A percentile compares a stretch with the other conserved stretches of the same genome.
Evolutionary conservation across 2,329 filamentous ascomycete genomes (phyloP).

Genomic region (Aspergillus terreus): DNA sequence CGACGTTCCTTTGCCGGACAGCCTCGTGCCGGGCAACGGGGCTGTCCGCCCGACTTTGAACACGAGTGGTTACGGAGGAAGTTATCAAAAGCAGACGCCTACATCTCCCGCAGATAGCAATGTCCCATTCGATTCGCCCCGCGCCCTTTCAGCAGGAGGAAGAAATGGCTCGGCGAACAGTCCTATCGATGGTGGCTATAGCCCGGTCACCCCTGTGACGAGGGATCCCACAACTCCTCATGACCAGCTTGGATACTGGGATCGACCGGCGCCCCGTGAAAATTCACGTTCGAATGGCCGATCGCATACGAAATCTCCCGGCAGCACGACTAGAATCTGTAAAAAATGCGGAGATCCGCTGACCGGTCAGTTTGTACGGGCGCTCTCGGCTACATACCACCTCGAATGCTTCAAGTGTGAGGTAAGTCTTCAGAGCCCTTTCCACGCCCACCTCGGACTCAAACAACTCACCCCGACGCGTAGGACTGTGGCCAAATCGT

Average conservation of each 20-base stretch:
- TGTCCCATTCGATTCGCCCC: constrained; percentile 34
- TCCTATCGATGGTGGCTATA: constrained; percentile 26
- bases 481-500: constrained; percentile 97
- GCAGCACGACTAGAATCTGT: constrained; percentile 52
- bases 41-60: constrained; percentile 35
- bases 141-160: constrained; percentile 25
- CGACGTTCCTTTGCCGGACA: constrained; percentile 38
- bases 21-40: constrained; percentile 41
- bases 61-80: constrained; percentile 32
- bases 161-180: constrained; percentile 18
- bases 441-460: constrained; percentile 5
- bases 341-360: constrained; percentile 86
- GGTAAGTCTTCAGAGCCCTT: constrained; percentile 53
- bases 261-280: constrained; percentile 33
- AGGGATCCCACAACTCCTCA: constrained; percentile 21
- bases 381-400: constrained; percentile 90
- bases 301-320: constrained; percentile 34
- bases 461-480: constrained; percentile 16
- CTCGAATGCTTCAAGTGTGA: constrained; percentile 97
- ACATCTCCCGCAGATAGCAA: constrained; percentile 38
- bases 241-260: constrained; percentile 30
- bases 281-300: constrained; percentile 35
- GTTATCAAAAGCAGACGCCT: constrained; percentile 36
- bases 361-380: constrained; percentile 93
- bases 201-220: constrained; percentile 21